Conservation (phyloP, 2,329 filamentous ascomycete genomes). For the Zymoseptoria pseudotritici region DNA sequence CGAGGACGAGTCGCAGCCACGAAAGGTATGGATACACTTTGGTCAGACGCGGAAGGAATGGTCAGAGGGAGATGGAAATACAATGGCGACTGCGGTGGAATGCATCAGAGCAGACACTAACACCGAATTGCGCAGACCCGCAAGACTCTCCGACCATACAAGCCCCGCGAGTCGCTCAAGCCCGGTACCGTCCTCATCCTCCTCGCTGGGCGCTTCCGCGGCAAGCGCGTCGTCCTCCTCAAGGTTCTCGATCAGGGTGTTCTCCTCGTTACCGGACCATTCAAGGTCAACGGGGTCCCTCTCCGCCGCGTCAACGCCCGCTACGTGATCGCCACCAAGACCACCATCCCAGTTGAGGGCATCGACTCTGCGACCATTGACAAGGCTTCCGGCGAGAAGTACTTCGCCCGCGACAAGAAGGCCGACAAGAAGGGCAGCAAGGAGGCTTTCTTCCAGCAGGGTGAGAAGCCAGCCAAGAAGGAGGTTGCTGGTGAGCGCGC, state of each 20-base stretch:
- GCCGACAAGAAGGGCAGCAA: conserved; percentile 85
- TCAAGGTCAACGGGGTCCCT: conserved; percentile 99
- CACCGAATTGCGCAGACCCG: conserved; percentile 58
- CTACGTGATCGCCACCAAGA: conserved; percentile 87
- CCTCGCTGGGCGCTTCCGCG: conserved; percentile 97
- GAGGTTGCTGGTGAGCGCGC: conserved; percentile 83
- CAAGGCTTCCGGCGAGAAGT: conserved; percentile 75
- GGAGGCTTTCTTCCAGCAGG: conserved; percentile 99
- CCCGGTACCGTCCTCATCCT: conserved; percentile 97
- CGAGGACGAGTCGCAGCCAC: conserved; percentile 78
- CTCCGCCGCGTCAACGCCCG: conserved; percentile 87
- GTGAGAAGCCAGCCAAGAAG: conserved; percentile 99
- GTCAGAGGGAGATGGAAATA: conserved; percentile 1
- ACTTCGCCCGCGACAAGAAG: conserved; percentile 94
- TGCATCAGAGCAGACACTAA: conserved; percentile 12
- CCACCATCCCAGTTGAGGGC: conserved; percentile 75
- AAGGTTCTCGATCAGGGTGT: conserved; percentile 97
- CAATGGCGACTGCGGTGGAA: background rate
- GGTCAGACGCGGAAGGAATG: background rate
- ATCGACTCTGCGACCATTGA: conserved; percentile 64
- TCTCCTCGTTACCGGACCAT: conserved; percentile 97
- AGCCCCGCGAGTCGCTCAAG: conserved; percentile 80
- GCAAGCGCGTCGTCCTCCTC: conserved; percentile 98
- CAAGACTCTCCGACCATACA: conserved; percentile 84
- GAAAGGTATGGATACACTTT: conserved; percentile 68